phyloP scores from a whole-genome alignment of 1,284 basidiomycete species.

The Microbotryum violaceum region DNA sequence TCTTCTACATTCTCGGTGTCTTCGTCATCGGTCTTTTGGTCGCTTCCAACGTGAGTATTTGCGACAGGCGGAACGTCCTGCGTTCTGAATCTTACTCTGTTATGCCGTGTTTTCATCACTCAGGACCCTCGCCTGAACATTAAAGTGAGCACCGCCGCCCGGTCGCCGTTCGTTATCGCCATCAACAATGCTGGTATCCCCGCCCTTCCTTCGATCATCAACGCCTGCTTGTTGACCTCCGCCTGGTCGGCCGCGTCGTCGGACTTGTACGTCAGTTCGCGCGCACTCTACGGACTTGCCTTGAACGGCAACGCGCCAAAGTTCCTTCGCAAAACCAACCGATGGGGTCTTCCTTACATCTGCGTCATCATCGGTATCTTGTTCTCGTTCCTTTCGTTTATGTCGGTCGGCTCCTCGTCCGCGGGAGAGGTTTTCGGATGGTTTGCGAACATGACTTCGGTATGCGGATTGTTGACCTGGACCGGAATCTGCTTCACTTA shows the following conservation, averaged over 20 bases:
- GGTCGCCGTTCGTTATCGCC: slow-evolving; percentile 35
- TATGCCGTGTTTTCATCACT: slow-evolving; percentile 37
- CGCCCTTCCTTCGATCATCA: slow-evolving; percentile 39
- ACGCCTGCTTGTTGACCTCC: slow-evolving; percentile 46
- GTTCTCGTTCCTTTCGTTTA: slow-evolving; percentile 68
- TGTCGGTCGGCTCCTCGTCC: slow-evolving; percentile 36
- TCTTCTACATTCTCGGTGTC: slow-evolving; percentile 58
- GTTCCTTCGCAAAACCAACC: slow-evolving; percentile 58
- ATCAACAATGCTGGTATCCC: slow-evolving; percentile 35
- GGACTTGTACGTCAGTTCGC: slow-evolving; percentile 50
- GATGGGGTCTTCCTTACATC: slow-evolving; percentile 65
- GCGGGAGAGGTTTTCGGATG: slow-evolving; percentile 26
- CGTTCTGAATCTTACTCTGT: too few relatives aligned
- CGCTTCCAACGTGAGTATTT: slow-evolving; percentile 44
- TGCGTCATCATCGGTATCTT: slow-evolving; percentile 58
- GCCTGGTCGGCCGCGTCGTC: slow-evolving; percentile 52
- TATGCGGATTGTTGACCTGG: slow-evolving; percentile 49
- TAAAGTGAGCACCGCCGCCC: slow-evolving; percentile 28
- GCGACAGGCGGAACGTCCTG: too few relatives aligned
- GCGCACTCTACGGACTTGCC: slow-evolving; percentile 50
- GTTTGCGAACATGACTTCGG: slow-evolving; percentile 15
- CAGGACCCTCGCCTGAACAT: slow-evolving; percentile 55
- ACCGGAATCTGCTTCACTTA: slow-evolving; percentile 48
- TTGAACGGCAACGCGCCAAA: slow-evolving; percentile 45
- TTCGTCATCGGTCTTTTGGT: slow-evolving; percentile 14